phyloP scores from a whole-genome alignment of 2,329 filamentous ascomycete species.

The Diplocarpon rosae region DNA sequence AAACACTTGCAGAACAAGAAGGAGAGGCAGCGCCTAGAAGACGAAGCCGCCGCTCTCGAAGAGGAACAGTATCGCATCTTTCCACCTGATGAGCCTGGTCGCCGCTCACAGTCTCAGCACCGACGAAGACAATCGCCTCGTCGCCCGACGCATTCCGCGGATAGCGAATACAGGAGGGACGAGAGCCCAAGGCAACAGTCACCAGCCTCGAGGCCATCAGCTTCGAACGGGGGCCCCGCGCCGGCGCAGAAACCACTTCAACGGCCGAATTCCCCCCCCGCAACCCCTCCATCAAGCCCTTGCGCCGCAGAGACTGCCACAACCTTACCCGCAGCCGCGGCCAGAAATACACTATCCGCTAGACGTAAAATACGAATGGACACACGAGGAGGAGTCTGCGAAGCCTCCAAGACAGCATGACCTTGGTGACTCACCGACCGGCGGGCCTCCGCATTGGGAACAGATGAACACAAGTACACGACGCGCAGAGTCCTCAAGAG shows the following conservation, averaged over 20 bases:
- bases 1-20: constrained; percentile 24
- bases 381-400: constrained; percentile 5
- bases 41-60: constrained; percentile 19
- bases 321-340: neutral
- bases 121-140: constrained; percentile 14
- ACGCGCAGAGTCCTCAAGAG: constrained; percentile 8
- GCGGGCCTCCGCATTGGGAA: constrained; percentile 19
- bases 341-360: constrained; percentile 7
- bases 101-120: constrained; percentile 3
- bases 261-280: neutral
- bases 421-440: constrained; percentile 15
- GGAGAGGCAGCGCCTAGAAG: constrained; percentile 19
- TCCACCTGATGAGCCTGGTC: constrained; percentile 6
- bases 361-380: constrained; percentile 22
- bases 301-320: too few species aligned
- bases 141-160: constrained; percentile 9
- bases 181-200: constrained; percentile 11
- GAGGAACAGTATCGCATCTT: constrained; percentile 19
- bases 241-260: neutral
- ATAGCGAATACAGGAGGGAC: constrained; percentile 9
- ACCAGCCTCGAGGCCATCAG: constrained; percentile 7
- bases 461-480: constrained; percentile 8
- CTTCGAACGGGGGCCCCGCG: constrained; percentile 4
- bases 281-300: constrained; percentile 2
- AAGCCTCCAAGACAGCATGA: constrained; percentile 7